Base-by-base conservation (phyloP, 192 early-diverging fungal species). In the Podila minutissima region DNA sequence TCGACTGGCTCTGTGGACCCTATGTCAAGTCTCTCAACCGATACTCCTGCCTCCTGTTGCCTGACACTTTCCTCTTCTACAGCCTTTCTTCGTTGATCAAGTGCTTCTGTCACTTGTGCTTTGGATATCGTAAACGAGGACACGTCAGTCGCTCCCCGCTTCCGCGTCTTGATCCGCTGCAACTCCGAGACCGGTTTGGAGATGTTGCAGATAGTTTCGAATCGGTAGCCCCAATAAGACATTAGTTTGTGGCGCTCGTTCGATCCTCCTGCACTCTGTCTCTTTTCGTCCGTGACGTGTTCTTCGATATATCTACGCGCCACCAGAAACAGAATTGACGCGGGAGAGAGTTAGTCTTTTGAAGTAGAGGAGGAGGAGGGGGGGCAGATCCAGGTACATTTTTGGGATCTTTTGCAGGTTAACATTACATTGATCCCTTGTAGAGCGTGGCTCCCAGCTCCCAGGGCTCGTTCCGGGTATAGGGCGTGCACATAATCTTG, bases 171-270 rank as follows among this genome's bases (percentile, higher is more conserved):
- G 19, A 69, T 46, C 62, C 64, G 65, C n/a, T 60, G 59, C 9
- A 88, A 38, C 26, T 79, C 72, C 8, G 75, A 64, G 0, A 94
- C 88, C 22, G 91, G 88, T 19, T 83, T 86, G 31, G 85, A 82
- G 12, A 94, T 64, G 1, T 92, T 94, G 48, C 87, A 89, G 12
- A 96, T 84, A 3, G 86, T 88, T 77, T 99, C 97, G 74, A 97
- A 98, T 66, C 88, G 89, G 84, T 99, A 98, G 1, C 97, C 97
- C 87, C 92, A 93, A 70, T 96, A 98, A 46, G 82, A 91, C 90
- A 95, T 89, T 32, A 92, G 72, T 58, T 89, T 88, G 66, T 94
- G 89, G 49, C 86, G 50, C 12, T 89, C 88, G 10, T 83, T 76
- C 17, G 64, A 50, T 33, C 86, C 86, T 13, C 41, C 66, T n/a